Conservation (phyloP, 768 basidiomycete genomes). For the Boletus vermiculosoides region DNA sequence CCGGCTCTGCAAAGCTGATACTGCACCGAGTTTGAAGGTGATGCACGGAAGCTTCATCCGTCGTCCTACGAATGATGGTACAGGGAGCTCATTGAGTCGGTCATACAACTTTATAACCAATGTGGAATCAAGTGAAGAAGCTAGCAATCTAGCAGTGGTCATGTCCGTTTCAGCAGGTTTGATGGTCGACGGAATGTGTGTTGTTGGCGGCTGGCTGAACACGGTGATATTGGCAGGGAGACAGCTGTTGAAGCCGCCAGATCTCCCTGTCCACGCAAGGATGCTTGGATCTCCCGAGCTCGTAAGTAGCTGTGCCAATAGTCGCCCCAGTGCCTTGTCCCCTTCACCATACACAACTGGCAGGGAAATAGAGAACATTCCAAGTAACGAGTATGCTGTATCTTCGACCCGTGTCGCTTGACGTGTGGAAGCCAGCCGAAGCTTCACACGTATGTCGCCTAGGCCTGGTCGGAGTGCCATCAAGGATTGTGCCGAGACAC, state of each 20-base stretch:
- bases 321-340: conserved; percentile 7
- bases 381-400: too few species aligned
- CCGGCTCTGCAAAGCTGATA: neutral
- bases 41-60: conserved; percentile 11
- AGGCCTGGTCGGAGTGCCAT: too few species aligned
- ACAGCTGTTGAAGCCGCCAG: conserved; percentile 4
- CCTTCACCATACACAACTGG: neutral
- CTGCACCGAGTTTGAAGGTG: conserved; percentile 1
- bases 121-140: too few species aligned
- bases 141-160: neutral
- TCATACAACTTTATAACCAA: neutral
- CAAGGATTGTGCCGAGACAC: too few species aligned
- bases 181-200: neutral
- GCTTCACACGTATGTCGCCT: too few species aligned
- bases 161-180: neutral
- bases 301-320: conserved; percentile 6
- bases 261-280: conserved; percentile 9
- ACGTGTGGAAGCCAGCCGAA: too few species aligned
- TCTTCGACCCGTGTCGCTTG: too few species aligned
- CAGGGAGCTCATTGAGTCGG: neutral
- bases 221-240: neutral
- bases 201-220: neutral
- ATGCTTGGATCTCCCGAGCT: conserved; percentile 5
- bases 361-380: too few species aligned
- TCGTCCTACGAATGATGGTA: neutral